phyloP scores from a whole-genome alignment of 768 basidiomycete species.

The Mycena venus region DNA sequence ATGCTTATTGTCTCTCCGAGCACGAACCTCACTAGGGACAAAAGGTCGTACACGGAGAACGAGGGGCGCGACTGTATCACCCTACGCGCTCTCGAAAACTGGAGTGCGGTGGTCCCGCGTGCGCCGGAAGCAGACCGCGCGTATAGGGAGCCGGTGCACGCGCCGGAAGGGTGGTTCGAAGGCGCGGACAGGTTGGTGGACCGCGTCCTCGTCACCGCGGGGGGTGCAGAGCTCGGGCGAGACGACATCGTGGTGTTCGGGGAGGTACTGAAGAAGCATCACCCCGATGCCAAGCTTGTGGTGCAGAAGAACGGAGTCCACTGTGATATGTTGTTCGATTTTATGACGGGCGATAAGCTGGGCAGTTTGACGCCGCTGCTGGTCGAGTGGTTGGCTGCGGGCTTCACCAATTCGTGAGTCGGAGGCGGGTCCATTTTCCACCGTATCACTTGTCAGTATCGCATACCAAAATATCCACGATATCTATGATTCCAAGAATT shows the following conservation, averaged over 20 bases:
- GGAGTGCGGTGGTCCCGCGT: conserved; percentile 39
- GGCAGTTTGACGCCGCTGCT: conserved; percentile 34
- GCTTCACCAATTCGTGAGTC: no score
- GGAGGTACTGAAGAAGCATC: conserved; percentile 38
- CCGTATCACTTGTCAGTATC: no score
- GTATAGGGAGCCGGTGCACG: conserved; percentile 47
- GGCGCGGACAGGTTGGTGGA: conserved; percentile 46
- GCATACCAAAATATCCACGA: no score
- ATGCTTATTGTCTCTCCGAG: conserved; percentile 52
- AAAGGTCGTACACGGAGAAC: conserved; percentile 42
- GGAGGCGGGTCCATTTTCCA: no score
- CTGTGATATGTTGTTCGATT: conserved; percentile 51
- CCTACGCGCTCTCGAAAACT: conserved; percentile 17
- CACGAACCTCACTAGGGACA: conserved; percentile 42
- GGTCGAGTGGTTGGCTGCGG: conserved; percentile 40
- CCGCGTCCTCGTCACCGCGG: conserved; percentile 52
- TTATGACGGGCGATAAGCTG: conserved; percentile 34
- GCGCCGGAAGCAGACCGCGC: conserved; percentile 42
- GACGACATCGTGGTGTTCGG: conserved; percentile 46
- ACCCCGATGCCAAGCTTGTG: conserved; percentile 35
- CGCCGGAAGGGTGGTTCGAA: conserved; percentile 50
- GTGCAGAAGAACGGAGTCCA: conserved; percentile 52
- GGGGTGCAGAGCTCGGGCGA: conserved; percentile 49
- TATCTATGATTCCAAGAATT: no score
- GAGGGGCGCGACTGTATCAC: conserved; percentile 43